Conservation (phyloP, 352 stramenopile genomes). For the Thraustochytrium striatum region DNA sequence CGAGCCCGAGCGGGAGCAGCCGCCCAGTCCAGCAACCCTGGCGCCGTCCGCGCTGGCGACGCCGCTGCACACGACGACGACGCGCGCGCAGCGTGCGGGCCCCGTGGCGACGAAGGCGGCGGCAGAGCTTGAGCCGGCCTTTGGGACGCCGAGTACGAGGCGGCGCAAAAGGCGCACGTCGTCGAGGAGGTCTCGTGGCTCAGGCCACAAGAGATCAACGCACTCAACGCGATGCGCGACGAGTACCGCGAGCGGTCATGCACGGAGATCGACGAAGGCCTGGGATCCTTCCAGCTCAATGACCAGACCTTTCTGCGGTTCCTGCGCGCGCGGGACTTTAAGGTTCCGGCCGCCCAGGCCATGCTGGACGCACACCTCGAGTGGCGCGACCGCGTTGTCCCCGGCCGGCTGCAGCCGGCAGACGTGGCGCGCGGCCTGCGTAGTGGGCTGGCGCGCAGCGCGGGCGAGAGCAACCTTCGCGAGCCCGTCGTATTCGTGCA, state of each 20-base stretch:
- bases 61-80: no score
- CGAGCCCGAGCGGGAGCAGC: no score
- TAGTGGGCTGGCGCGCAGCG: background rate
- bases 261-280: conserved; percentile 25
- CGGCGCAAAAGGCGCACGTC: no score
- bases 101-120: no score
- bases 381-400: conserved; percentile 8
- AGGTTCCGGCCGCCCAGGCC: background rate
- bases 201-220: background rate
- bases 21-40: no score
- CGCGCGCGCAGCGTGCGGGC: no score
- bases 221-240: background rate
- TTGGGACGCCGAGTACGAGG: no score
- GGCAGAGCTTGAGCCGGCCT: no score
- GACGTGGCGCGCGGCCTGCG: background rate
- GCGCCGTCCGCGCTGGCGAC: no score
- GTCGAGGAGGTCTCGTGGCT: no score
- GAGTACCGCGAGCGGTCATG: background rate
- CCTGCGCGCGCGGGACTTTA: conserved; percentile 19
- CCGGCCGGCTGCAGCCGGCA: background rate
- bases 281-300: conserved; percentile 33
- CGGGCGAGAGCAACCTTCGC: background rate
- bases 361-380: conserved; percentile 19
- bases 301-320: conserved; percentile 41
- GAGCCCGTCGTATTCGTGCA: conserved; percentile 32